Conservation (phyloP, 176 grass and related monocot genomes). For the Musa beccarii region DNA sequence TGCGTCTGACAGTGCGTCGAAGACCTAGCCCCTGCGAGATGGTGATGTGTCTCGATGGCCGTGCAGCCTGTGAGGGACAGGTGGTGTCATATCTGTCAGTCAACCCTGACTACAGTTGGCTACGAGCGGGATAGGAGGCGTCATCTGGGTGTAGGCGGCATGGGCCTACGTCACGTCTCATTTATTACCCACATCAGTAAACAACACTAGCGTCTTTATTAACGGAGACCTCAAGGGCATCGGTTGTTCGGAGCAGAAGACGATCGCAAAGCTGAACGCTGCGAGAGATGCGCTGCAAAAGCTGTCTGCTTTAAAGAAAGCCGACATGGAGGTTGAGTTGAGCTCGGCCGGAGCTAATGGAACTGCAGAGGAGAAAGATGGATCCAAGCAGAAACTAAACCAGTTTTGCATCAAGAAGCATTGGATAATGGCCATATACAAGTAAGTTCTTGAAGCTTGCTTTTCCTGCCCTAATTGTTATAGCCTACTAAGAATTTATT, state of each 20-base stretch:
- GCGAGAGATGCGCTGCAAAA: conserved; percentile 59
- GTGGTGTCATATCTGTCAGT: no score
- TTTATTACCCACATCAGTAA: no score
- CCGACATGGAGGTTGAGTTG: not conserved
- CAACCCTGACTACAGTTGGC: no score
- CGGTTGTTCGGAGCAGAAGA: conserved; percentile 48
- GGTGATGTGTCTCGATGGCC: no score
- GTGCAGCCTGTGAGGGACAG: no score
- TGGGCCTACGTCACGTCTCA: no score
- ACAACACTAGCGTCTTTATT: conserved; percentile 41
- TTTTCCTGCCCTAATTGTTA: not conserved
- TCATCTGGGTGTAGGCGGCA: no score
- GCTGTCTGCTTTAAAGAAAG: not conserved
- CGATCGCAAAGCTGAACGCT: conserved; percentile 66
- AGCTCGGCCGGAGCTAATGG: not conserved
- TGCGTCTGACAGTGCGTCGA: no score
- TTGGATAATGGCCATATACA: no score
- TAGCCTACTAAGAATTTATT: no score
- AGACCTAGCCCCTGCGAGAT: no score
- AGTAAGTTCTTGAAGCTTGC: not conserved
- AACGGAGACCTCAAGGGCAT: conserved; percentile 37
- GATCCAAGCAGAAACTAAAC: conserved; percentile 27
- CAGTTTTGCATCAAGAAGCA: conserved; percentile 7
- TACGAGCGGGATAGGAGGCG: no score
- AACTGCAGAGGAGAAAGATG: not conserved